A percentile compares a stretch with the other conserved stretches of the same genome.
Conservation (phyloP, 768 basidiomycete genomes). For the Boletus rubroflammeus region DNA sequence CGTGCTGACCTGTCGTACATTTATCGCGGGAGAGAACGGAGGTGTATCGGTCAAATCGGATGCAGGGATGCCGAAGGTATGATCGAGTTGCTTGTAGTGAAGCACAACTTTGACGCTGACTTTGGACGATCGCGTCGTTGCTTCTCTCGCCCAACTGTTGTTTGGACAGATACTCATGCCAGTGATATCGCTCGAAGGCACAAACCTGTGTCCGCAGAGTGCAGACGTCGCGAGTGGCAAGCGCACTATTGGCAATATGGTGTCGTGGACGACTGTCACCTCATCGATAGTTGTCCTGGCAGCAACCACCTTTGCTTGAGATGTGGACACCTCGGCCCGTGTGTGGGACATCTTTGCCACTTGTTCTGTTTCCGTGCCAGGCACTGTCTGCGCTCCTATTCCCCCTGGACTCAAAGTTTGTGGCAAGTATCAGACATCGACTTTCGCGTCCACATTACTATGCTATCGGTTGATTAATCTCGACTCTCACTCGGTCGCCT, state of each 20-base stretch:
- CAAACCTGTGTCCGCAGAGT: constrained; percentile 20
- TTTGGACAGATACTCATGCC: constrained; percentile 35
- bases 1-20: constrained; percentile 45
- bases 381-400: not conserved
- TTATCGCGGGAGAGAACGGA: constrained; percentile 39
- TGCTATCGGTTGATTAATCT: constrained; percentile 1
- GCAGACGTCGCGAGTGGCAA: constrained; percentile 1
- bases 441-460: constrained; percentile 4
- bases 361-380: not conserved
- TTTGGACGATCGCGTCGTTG: not conserved
- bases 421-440: not conserved
- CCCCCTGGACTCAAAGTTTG: not conserved
- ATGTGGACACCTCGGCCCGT: not conserved
- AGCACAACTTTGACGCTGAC: not conserved
- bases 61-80: constrained; percentile 46
- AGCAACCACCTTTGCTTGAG: constrained; percentile 7
- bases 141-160: not conserved
- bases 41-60: constrained; percentile 37
- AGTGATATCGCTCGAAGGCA: constrained; percentile 21
- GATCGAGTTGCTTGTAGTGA: not conserved
- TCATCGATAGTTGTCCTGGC: constrained; percentile 2
- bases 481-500: not conserved
- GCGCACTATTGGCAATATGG: not conserved
- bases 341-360: not conserved
- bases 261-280: constrained; percentile 9